Base-by-base conservation (phyloP, 305 asterid genomes). In the Fraxinus floribunda region DNA sequence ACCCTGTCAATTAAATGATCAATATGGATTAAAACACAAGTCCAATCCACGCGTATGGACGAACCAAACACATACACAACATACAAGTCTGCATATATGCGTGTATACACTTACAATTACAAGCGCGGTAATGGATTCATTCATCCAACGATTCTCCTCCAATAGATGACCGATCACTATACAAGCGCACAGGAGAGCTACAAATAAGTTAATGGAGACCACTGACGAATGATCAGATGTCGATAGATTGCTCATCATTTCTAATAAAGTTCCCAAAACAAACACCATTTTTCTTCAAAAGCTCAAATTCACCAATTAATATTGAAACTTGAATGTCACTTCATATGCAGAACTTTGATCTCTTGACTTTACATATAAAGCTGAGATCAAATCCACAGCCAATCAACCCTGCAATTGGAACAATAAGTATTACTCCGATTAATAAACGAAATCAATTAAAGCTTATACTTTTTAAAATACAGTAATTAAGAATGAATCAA, bases 111-210 rank as follows among this genome's bases (percentile, higher is more conserved):
- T 91, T 86, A 94, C 98, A 82, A 93, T 89, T 32, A 90, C 85
- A 84, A 93, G 98, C 70, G 98, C 94, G 16, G 97, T 93, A 81
- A 92, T 91, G 15, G 97, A 94, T 84, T 90, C 97, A 79, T 93
- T 92, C 83, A 94, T 87, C 98, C 97, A 94, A n/a, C 92, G 95
- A 76, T 83, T 88, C 87, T 93, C 98, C 90, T 94, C 97, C 78
- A 94, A 84, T 64, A 94, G 90, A 93, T 94, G 97, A 79, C 98
- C 98, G 26, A 93, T 83, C 80, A 94, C 94, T 79, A 94, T 93
- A 81, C 97, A 94, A 20, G 90, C 90, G 34, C 95, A 94, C 66
- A 94, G 87, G 34, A 94, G 92, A 9, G 97, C 90, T 79, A 91
- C 90, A 81, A 94, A 94, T 49, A 94, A 86, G 44, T 92, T 90